Base-by-base conservation (phyloP, 768 basidiomycete genomes). In the Kwoniella pini region DNA sequence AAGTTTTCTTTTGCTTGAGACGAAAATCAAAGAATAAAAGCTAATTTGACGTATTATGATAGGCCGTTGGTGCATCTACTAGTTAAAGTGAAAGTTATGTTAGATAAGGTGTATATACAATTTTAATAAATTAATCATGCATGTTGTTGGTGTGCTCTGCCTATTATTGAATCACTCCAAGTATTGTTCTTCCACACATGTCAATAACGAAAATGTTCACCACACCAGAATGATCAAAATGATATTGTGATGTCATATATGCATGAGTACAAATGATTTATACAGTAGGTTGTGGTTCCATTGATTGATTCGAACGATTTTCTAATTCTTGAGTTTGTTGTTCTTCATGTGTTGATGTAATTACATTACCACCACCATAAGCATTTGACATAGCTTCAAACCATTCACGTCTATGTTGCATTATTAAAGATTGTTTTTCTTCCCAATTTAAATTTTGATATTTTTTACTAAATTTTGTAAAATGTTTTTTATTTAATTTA, bases 41-140 rank as follows among this genome's bases (percentile, higher is more conserved):
- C 48, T 39, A 36, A 26, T 42, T 17, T 21, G 11, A 3, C 22
- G 6, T 17, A 33, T 26, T 27, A 2, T n/a, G 39, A 36, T 57
- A 77, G 75, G 76, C 75, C 27, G 77, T 79, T 13, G 77, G 77
- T 4, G 76, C 77, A 22, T 71, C 74, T n/a, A 78, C 77, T 4
- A 78, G 70, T 46, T 78, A 76, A 21, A 39, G 52, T 7, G 28
- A n/a, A 36, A 7, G 9, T 54, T 48, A 9, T 46, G 22, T 24
- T 30, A 19, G 26, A 27, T 24, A 26, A 0, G 48, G 30, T 30
- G 48, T 36, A 50, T 50, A 50, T 50, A 31, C 30, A 33, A 30
- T 31, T 26, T 13, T 43, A 21, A 9, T 15, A 39, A 22, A n/a
- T 54, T 6, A 54, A 44, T 54, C 11, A 30, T 42, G 53, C 40